Percentiles rank a stretch among this genome's conserved stretches.
phyloP scores from a whole-genome alignment of 2,329 filamentous ascomycete species.

The Exophiala spinifera region DNA sequence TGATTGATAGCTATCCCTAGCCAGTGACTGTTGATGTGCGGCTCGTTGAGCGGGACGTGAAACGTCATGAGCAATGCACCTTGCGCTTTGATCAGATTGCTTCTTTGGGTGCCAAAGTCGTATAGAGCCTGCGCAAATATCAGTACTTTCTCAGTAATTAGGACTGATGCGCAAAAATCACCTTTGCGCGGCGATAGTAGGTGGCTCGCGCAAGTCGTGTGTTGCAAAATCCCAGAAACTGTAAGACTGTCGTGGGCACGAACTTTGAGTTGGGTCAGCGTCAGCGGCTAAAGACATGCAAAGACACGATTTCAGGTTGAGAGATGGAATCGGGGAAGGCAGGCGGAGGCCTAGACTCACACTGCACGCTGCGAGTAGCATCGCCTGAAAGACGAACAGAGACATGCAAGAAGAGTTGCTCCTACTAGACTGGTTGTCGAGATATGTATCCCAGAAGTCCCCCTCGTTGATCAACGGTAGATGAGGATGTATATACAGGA shows the following conservation, averaged over 20 bases:
- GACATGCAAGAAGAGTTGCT: too few species aligned
- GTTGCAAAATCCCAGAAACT: slow-evolving; percentile 5
- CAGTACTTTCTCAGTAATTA: not conserved
- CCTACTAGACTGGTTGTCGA: too few species aligned
- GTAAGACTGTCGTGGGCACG: not conserved
- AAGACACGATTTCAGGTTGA: not conserved
- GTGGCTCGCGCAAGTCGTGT: slow-evolving; percentile 2
- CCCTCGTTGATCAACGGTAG: too few species aligned
- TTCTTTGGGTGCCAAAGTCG: slow-evolving; percentile 14
- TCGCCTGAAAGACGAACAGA: too few species aligned
- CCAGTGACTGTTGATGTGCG: slow-evolving; percentile 40
- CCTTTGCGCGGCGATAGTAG: slow-evolving; percentile 20
- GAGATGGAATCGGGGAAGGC: not conserved
- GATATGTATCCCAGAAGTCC: too few species aligned
- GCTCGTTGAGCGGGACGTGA: slow-evolving; percentile 40
- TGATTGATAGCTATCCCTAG: slow-evolving; percentile 51
- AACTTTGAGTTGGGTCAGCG: slow-evolving; percentile 2
- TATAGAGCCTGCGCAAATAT: slow-evolving; percentile 13
- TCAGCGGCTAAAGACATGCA: not conserved
- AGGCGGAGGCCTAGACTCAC: not conserved
- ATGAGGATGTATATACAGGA: too few species aligned
- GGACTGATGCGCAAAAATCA: not conserved
- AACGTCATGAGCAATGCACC: slow-evolving; percentile 33
- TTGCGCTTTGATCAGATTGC: slow-evolving; percentile 32
- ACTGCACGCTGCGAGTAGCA: slow-evolving; percentile 3